These are phyloP conservation scores for Alternaria novae-zelandiae DNA, from an alignment of 2,329 filamentous ascomycete genomes.

Conservation along the genomic window DNA sequence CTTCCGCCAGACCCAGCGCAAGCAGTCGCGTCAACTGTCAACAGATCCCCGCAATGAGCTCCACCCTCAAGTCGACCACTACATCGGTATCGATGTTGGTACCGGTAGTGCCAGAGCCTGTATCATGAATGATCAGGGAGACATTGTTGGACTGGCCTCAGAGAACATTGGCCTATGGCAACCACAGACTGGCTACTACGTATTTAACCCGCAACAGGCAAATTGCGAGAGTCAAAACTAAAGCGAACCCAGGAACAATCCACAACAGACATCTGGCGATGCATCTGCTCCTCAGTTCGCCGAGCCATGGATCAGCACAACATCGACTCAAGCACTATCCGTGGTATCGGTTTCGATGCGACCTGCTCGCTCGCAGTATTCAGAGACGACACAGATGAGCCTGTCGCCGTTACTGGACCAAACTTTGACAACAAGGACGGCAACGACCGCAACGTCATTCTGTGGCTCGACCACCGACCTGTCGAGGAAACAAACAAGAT, in stretches of 20 bases:
- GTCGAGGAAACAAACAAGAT: slow-evolving; percentile 90
- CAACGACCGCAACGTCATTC: slow-evolving; percentile 90
- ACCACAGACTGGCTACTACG: slow-evolving; percentile 62
- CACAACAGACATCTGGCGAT: slow-evolving; percentile 93
- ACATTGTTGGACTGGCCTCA: slow-evolving; percentile 72
- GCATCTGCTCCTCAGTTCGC: slow-evolving; percentile 88
- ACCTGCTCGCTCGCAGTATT: slow-evolving; percentile 98
- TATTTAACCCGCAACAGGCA: slow-evolving; percentile 32
- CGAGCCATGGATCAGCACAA: slow-evolving; percentile 81
- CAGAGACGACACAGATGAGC: slow-evolving; percentile 85
- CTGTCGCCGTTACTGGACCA: slow-evolving; percentile 86
- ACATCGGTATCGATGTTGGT: slow-evolving; percentile 92
- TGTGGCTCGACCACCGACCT: slow-evolving; percentile 96
- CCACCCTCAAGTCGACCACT: slow-evolving; percentile 64
- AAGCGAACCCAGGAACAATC: slow-evolving; percentile 79
- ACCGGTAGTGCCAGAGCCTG: slow-evolving; percentile 95
- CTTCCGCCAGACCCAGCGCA: slow-evolving; percentile 34
- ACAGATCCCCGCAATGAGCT: slow-evolving; percentile 63
- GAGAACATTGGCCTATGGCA: slow-evolving; percentile 62
- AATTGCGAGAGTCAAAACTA: slow-evolving; percentile 5
- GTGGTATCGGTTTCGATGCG: slow-evolving; percentile 95
- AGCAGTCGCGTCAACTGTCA: slow-evolving; percentile 55
- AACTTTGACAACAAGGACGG: slow-evolving; percentile 77
- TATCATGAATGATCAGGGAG: slow-evolving; percentile 89
- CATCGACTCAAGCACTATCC: slow-evolving; percentile 76